Percentiles rank a stretch among this genome's conserved stretches.
Conservation (phyloP, 768 basidiomycete species). For the Termitomyces sp. region DNA sequence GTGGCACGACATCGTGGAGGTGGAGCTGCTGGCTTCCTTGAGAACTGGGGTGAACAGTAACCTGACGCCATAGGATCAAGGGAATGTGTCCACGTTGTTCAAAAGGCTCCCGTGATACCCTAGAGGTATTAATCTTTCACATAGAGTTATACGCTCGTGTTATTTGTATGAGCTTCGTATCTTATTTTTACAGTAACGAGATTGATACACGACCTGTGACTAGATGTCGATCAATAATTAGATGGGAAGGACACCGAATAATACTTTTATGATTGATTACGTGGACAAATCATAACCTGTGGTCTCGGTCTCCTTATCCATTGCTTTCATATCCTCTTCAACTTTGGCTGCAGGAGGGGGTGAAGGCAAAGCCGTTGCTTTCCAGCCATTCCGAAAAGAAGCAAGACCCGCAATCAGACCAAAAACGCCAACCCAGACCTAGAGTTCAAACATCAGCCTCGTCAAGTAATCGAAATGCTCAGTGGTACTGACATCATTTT, state of each 20-base stretch:
- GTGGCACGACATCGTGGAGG: not conserved
- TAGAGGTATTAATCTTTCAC: not conserved
- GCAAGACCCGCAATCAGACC: conserved; percentile 47
- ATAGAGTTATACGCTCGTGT: not conserved
- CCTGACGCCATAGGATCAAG: not conserved
- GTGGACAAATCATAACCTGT: conserved; percentile 22
- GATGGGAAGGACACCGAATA: not conserved
- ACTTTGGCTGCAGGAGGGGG: conserved; percentile 14
- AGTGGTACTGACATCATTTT: conserved; percentile 47
- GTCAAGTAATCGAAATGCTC: not conserved
- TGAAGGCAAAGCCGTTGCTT: conserved; percentile 50
- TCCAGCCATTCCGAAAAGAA: conserved; percentile 68
- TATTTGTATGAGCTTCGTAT: too few relatives aligned
- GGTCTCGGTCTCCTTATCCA: conserved; percentile 4
- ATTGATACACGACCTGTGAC: not conserved
- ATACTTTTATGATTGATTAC: not conserved
- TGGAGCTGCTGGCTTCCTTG: not conserved
- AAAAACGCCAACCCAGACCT: conserved; percentile 38
- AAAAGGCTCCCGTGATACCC: not conserved
- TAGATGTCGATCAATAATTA: not conserved
- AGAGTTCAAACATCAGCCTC: not conserved
- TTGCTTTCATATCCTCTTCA: conserved; percentile 15
- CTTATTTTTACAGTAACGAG: not conserved
- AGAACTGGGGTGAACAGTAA: not conserved
- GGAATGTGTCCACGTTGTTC: not conserved